Conservation (phyloP, 2,329 filamentous ascomycete genomes). For the Gliomastix tumulicola region DNA sequence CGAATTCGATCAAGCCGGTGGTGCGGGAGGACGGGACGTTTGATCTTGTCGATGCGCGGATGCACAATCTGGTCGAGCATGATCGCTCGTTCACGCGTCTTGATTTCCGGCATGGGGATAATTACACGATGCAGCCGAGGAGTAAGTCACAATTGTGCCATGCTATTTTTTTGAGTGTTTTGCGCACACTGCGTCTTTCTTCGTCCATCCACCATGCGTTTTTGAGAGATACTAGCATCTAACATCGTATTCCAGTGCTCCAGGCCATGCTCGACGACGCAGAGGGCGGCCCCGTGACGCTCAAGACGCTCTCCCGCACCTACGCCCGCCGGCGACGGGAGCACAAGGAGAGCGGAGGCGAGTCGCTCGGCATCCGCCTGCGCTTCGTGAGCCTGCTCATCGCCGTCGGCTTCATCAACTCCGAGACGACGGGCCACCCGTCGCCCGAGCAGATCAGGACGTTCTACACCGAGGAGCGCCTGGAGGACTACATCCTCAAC, state of each 20-base stretch:
- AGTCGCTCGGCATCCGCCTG: slow-evolving; percentile 13
- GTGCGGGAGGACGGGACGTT: too few species aligned
- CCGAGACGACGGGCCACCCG: slow-evolving; percentile 12
- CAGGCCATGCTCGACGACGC: slow-evolving; percentile 19
- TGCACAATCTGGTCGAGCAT: too few species aligned
- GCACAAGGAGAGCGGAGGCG: slow-evolving; percentile 13
- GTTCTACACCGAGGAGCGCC: slow-evolving; percentile 20
- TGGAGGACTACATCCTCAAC: slow-evolving; percentile 18
- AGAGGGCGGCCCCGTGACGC: slow-evolving; percentile 17
- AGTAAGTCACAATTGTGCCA: slow-evolving; percentile 1
- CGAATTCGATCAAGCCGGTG: too few species aligned
- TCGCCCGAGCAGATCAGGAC: slow-evolving; percentile 12
- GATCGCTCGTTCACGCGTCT: slow-evolving; percentile 23
- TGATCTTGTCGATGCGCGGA: too few species aligned
- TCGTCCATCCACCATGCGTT: background rate
- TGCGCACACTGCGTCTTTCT: background rate
- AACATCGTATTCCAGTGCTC: slow-evolving; percentile 12
- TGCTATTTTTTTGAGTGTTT: background rate
- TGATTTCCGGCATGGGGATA: slow-evolving; percentile 23
- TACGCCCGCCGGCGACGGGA: slow-evolving; percentile 17
- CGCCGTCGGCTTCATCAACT: slow-evolving; percentile 14
- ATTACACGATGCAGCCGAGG: slow-evolving; percentile 20
- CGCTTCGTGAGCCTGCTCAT: slow-evolving; percentile 18
- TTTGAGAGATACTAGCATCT: background rate
- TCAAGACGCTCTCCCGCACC: slow-evolving; percentile 16